phyloP scores from a whole-genome alignment of 805 yeast species.

The Wickerhamomyces mucosus region DNA sequence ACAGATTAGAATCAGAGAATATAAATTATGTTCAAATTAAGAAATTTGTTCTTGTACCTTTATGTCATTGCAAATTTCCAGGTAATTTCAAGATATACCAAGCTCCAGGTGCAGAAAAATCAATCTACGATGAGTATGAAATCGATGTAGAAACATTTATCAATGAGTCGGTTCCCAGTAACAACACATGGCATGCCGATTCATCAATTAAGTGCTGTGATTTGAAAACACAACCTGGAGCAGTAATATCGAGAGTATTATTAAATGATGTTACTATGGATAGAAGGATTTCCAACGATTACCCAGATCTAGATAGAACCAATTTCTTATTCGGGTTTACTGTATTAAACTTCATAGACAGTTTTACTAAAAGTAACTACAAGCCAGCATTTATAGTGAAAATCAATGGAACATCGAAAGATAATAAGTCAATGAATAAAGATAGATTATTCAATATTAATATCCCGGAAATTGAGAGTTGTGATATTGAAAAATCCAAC shows the following conservation, averaged over 20 bases:
- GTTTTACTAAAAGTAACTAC: neutral
- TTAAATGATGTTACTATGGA: neutral
- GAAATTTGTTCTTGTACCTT: slow-evolving; percentile 2
- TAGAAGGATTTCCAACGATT: neutral
- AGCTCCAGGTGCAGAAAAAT: slow-evolving; percentile 1
- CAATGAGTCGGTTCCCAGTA: neutral
- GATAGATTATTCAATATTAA: no score
- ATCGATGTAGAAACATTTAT: neutral
- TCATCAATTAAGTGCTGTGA: neutral
- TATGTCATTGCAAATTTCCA: neutral
- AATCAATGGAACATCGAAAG: no score
- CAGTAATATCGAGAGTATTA: neutral
- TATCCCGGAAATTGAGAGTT: no score
- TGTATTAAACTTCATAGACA: neutral
- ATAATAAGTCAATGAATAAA: no score
- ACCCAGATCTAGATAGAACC: neutral
- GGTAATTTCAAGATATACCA: neutral
- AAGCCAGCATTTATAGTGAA: neutral
- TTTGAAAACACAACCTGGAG: neutral
- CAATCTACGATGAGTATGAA: neutral
- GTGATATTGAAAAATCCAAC: no score
- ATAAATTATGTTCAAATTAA: slow-evolving; percentile 1
- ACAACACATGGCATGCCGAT: neutral
- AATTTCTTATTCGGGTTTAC: neutral
- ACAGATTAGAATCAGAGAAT: slow-evolving; percentile 1